Conservation (phyloP, 441 rosid species). For the Breynia disticha region DNA sequence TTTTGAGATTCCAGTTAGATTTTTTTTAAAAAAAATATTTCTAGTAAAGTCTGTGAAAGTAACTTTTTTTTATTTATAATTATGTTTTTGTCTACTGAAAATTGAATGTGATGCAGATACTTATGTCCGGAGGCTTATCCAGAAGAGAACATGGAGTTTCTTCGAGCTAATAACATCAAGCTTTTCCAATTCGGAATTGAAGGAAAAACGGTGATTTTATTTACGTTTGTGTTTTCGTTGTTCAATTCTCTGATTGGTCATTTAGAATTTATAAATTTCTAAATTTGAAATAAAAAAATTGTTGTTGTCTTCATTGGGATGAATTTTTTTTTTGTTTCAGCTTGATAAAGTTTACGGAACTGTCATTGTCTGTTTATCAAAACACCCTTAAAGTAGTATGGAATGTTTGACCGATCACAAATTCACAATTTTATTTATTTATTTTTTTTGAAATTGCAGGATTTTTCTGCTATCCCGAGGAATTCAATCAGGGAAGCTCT, state of each 20-base stretch:
- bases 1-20: too few relatives aligned
- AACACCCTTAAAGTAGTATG: too few relatives aligned
- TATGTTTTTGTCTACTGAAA: not conserved
- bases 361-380: not conserved
- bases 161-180: conserved; percentile 41
- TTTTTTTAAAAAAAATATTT: too few relatives aligned
- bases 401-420: too few relatives aligned
- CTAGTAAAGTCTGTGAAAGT: too few relatives aligned
- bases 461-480: conserved; percentile 46
- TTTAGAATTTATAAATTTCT: not conserved
- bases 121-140: conserved; percentile 86
- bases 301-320: not conserved
- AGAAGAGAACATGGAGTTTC: conserved; percentile 57
- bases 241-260: not conserved
- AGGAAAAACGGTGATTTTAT: conserved; percentile 55
- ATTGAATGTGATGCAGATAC: conserved; percentile 38
- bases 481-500: conserved; percentile 58
- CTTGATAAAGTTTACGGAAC: not conserved
- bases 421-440: too few relatives aligned
- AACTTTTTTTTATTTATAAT: too few relatives aligned
- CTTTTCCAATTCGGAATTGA: conserved; percentile 78
- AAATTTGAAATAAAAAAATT: not conserved
- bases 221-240: not conserved
- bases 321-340: conserved; percentile 3
- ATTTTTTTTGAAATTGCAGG: conserved; percentile 31